Percentiles rank a stretch among this genome's conserved stretches.
phyloP scores from a whole-genome alignment of 108 stramenopile genomes.

The Nitzschia palea region DNA sequence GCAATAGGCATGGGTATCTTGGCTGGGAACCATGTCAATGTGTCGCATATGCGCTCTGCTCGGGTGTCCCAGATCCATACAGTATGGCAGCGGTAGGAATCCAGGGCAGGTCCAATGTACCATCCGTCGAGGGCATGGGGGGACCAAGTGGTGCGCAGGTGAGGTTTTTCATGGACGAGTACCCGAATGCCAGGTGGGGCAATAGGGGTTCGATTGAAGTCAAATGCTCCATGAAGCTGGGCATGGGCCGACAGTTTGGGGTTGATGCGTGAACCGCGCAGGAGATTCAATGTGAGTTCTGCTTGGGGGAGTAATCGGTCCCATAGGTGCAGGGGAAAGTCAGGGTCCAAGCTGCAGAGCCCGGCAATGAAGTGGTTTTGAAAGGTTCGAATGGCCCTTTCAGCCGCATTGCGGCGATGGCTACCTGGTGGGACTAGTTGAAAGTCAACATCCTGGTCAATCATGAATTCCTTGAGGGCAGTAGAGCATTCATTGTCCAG shows the following conservation, averaged over 20 bases:
- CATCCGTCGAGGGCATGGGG: conserved; percentile 37
- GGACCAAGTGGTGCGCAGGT: conserved; percentile 30
- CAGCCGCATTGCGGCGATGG: conserved; percentile 41
- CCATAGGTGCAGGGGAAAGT: conserved; percentile 40
- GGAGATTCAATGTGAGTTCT: conserved; percentile 39
- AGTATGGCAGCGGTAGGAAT: conserved; percentile 45
- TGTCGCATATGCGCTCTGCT: too few species aligned
- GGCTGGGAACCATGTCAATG: too few species aligned
- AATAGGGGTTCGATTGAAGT: conserved; percentile 45
- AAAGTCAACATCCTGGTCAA: conserved; percentile 13
- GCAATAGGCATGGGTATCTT: conserved; percentile 8
- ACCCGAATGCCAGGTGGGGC: conserved; percentile 40
- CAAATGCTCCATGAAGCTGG: conserved; percentile 27
- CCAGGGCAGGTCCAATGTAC: conserved; percentile 50
- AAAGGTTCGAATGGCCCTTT: conserved; percentile 52
- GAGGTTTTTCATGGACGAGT: conserved; percentile 34
- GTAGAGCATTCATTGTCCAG: conserved; percentile 30
- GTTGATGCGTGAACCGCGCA: conserved; percentile 36
- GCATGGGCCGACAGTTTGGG: conserved; percentile 40
- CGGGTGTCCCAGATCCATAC: conserved; percentile 33
- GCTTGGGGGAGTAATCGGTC: conserved; percentile 28
- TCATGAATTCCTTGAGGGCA: conserved; percentile 16
- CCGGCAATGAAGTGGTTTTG: conserved; percentile 50
- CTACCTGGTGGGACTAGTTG: conserved; percentile 30
- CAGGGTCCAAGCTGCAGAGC: conserved; percentile 24